Percentiles rank a stretch among this genome's conserved stretches.
phyloP scores from a whole-genome alignment of 129 eudicot genomes.

The Dittrichia graveolens region DNA sequence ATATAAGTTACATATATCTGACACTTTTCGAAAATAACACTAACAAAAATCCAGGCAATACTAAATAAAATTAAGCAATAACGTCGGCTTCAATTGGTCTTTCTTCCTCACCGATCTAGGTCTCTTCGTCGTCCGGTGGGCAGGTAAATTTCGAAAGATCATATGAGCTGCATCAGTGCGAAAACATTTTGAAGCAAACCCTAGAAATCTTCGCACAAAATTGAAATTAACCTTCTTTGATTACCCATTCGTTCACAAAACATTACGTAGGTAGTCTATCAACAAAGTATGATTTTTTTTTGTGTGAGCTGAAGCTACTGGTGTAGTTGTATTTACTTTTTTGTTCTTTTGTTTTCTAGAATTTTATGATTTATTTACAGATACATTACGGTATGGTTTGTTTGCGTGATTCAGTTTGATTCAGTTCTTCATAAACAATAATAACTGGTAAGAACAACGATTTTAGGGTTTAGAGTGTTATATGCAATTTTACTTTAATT shows the following conservation, averaged over 20 bases:
- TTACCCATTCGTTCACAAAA: not conserved
- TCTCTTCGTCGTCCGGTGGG: conserved; percentile 21
- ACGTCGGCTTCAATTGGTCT: conserved; percentile 14
- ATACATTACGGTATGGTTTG: conserved; percentile 3
- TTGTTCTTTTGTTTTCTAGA: not conserved
- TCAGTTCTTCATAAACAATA: not conserved
- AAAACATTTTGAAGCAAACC: conserved; percentile 1
- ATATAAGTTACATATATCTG: too few species aligned
- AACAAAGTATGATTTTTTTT: not conserved
- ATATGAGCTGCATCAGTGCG: not conserved
- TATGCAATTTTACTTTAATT: not conserved
- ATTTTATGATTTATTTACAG: not conserved
- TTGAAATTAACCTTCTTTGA: not conserved
- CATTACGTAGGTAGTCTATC: not conserved
- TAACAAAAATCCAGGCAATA: not conserved
- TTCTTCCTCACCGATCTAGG: conserved; percentile 21
- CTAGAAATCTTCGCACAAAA: conserved; percentile 15
- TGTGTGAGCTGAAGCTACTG: conserved; percentile 22
- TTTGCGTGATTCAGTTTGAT: not conserved
- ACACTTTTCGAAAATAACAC: too few species aligned
- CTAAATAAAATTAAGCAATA: not conserved
- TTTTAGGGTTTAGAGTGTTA: conserved; percentile 30
- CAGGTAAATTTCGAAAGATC: not conserved
- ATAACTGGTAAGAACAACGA: not conserved
- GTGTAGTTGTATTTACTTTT: not conserved